phyloP scores from a whole-genome alignment of 2,329 filamentous ascomycete species.

The Daldinia eschscholtzii region DNA sequence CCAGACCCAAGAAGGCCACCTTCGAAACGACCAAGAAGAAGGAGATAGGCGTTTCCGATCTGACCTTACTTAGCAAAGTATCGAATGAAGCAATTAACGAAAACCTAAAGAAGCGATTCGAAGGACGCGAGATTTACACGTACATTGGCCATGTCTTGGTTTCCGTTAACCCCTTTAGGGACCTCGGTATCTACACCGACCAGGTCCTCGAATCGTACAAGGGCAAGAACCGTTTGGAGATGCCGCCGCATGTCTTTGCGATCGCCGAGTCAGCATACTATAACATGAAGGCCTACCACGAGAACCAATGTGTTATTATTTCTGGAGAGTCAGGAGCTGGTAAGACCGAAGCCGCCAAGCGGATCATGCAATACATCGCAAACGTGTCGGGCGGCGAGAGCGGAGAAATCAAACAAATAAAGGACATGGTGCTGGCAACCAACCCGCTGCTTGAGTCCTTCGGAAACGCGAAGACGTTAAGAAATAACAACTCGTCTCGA shows the following conservation, averaged over 20 bases:
- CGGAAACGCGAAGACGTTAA: conserved; percentile 95
- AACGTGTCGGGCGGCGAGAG: conserved; percentile 90
- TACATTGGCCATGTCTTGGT: conserved; percentile 99
- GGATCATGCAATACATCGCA: conserved; percentile 99
- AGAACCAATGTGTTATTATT: conserved; percentile 99
- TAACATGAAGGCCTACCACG: conserved; percentile 99
- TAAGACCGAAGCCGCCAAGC: conserved; percentile 98
- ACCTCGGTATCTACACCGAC: conserved; percentile 98
- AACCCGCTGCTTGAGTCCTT: conserved; percentile 98
- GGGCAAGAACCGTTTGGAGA: conserved; percentile 96
- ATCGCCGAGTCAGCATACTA: conserved; percentile 97
- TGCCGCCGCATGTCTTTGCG: conserved; percentile 95
- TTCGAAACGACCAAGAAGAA: conserved; percentile 99
- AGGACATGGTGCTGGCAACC: conserved; percentile 99
- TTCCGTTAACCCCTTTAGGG: conserved; percentile 97
- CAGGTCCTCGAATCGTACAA: conserved; percentile 92
- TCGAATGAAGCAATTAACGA: conserved; percentile 99
- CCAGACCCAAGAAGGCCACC: conserved; percentile 91
- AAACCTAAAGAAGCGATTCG: conserved; percentile 97
- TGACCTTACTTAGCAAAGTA: conserved; percentile 97
- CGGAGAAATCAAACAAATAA: conserved; percentile 93
- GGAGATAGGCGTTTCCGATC: conserved; percentile 97
- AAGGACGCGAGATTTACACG: conserved; percentile 98
- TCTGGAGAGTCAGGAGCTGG: conserved; percentile 98
- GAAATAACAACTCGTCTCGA: conserved; percentile 98